Evolutionary conservation across 345 rosid genomes (phyloP).

Genomic region (Pistacia atlantica): DNA sequence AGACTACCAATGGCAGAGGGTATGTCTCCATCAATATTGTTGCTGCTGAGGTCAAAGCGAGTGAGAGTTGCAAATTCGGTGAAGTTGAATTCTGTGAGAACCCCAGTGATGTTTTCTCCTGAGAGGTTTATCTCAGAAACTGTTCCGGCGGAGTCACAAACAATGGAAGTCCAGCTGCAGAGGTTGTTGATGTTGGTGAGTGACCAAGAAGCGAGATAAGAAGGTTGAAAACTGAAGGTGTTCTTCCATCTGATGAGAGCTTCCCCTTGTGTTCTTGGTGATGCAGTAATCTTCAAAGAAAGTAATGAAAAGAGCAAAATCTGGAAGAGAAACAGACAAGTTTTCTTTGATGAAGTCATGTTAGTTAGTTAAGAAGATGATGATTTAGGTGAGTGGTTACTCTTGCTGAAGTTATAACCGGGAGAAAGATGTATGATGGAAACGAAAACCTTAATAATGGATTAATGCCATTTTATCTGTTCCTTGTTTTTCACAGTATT

Average conservation of each 20-base stretch:
- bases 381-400: neutral
- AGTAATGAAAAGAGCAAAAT: constrained; percentile 27
- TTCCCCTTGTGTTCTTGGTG: constrained; percentile 52
- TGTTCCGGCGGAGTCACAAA: constrained; percentile 34
- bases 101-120: constrained; percentile 34
- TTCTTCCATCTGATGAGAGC: constrained; percentile 66
- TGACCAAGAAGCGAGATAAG: constrained; percentile 60
- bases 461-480: neutral
- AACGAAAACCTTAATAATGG: neutral
- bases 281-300: constrained; percentile 33
- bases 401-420: neutral
- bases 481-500: neutral
- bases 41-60: constrained; percentile 35
- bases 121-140: constrained; percentile 47
- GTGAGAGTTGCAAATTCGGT: constrained; percentile 49
- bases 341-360: constrained; percentile 20
- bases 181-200: constrained; percentile 41
- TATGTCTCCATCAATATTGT: constrained; percentile 29
- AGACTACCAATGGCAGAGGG: constrained; percentile 41
- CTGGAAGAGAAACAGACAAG: constrained; percentile 29
- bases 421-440: neutral
- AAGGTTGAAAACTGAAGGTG: constrained; percentile 30
- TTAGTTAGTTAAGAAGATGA: neutral
- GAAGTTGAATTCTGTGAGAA: constrained; percentile 49
- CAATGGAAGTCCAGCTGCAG: constrained; percentile 66